Conservation (phyloP, 2,329 filamentous ascomycete genomes). For the Trichophyton rubrum region DNA sequence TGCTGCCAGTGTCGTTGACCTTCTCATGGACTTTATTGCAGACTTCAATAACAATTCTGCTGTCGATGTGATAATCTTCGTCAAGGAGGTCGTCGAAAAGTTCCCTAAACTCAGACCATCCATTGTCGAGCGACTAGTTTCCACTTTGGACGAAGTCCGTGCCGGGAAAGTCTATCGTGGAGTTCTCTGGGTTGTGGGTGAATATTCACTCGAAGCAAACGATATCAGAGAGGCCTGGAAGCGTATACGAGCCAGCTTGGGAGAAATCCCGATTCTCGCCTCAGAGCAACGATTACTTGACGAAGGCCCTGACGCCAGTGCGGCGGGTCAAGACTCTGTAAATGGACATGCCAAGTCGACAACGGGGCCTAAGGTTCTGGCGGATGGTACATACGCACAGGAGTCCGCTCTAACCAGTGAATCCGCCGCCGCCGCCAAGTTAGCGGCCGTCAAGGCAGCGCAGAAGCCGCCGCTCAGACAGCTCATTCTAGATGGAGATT, state of each 20-base stretch:
- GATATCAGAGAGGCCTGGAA: conserved; percentile 97
- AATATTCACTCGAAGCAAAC: conserved; percentile 86
- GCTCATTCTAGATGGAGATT: conserved; percentile 92
- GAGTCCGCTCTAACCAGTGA: conserved; percentile 92
- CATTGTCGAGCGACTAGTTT: conserved; percentile 78
- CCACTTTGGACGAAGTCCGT: conserved; percentile 81
- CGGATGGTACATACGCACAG: conserved; percentile 94
- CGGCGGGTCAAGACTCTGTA: conserved; percentile 54
- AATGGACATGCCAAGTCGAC: conserved; percentile 65
- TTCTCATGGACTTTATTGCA: conserved; percentile 97
- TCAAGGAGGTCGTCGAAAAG: conserved; percentile 97
- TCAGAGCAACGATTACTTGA: conserved; percentile 88
- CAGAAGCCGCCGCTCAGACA: conserved; percentile 92
- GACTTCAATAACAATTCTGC: conserved; percentile 97
- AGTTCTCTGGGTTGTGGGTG: conserved; percentile 93
- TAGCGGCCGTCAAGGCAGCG: conserved; percentile 93
- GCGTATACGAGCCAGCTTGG: conserved; percentile 80
- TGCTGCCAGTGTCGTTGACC: conserved; percentile 86
- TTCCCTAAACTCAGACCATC: conserved; percentile 80
- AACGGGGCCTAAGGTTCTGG: conserved; percentile 76
- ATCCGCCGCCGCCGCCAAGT: conserved; percentile 73
- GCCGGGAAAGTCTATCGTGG: conserved; percentile 96
- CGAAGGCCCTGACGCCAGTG: conserved; percentile 59
- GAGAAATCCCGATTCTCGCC: conserved; percentile 91
- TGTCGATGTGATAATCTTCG: conserved; percentile 94